Evolutionary conservation across 345 rosid genomes (phyloP), one percentile per base, ranked within the genome.

Genomic region (Aegle marmelos): DNA sequence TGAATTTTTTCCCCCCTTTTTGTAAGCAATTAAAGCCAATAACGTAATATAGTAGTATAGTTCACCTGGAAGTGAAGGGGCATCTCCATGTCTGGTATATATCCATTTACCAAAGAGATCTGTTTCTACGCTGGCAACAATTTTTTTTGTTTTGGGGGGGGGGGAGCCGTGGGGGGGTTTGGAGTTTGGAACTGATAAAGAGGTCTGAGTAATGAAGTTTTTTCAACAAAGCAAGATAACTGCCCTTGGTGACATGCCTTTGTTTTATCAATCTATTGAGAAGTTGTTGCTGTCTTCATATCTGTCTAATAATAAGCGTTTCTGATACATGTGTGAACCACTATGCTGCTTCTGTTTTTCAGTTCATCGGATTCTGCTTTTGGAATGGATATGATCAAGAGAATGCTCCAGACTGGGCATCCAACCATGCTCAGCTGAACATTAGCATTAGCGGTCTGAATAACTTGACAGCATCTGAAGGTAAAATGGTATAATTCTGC

Each of bases 341-440:
- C 76, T 4, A n/a, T 79, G 82, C n/a, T 87, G 73, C 82, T 79
- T 78, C 82, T 61, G 76, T 84, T 58, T 67, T 78, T 77, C 97
- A 96, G 99, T 77, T 92, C 98, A 68, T 92, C 98, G 9, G 99
- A 96, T 82, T 96, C 99, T 50, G 86, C 97, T 8, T 96, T 96
- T 82, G 97, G 98, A 78, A 94, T 94, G 95, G 97, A 94, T 80
- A 89, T 94, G 91, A 9, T 92, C 57, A 96, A 94, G 92, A 90
- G 94, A 84, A 94, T 96, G 94, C 91, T 96, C 30, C 98, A 96
- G 79, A 89, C 93, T 6, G 97, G 98, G 53, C 98, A 92, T 84
- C 99, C 99, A 16, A 90, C 95, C 16, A 91, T 96, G 97, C 93
- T 94, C 75, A 88, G 91, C 84, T 96, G 85, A 91, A 82, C 60